A percentile compares a stretch with the other conserved stretches of the same genome.
These are phyloP conservation scores for Candida gigantensis DNA, from an alignment of 1,139 yeast species.

Conservation along the genomic window DNA sequence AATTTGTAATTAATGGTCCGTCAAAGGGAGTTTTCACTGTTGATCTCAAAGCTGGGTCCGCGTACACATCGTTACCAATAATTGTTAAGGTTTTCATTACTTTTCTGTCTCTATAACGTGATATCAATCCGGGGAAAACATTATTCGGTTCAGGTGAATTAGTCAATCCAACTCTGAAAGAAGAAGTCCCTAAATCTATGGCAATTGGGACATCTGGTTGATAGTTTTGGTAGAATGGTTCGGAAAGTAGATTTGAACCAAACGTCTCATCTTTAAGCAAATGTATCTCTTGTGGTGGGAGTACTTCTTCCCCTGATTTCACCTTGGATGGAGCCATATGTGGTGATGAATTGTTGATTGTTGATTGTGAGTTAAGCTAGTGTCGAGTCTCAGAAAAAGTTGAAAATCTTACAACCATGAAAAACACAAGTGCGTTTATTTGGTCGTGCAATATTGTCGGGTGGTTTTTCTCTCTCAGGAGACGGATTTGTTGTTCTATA, in stretches of 20 bases:
- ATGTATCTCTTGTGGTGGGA: slow-evolving; percentile 54
- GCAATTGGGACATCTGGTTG: slow-evolving; percentile 70
- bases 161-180: slow-evolving; percentile 73
- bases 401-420: no score
- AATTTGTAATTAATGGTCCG: slow-evolving; percentile 81
- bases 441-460: no score
- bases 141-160: slow-evolving; percentile 55
- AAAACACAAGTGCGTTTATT: no score
- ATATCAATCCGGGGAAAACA: slow-evolving; percentile 66
- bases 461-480: no score
- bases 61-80: slow-evolving; percentile 78
- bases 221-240: slow-evolving; percentile 58
- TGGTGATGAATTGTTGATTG: no score
- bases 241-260: slow-evolving; percentile 23
- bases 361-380: no score
- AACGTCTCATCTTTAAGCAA: slow-evolving; percentile 47
- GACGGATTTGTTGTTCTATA: no score
- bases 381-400: no score
- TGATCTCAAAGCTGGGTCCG: slow-evolving; percentile 69
- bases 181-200: slow-evolving; percentile 73
- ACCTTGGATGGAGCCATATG: slow-evolving; percentile 24
- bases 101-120: slow-evolving; percentile 80
- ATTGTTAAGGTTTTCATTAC: slow-evolving; percentile 63
- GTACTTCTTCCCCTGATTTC: slow-evolving; percentile 24
- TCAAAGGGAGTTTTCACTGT: slow-evolving; percentile 82